Evolutionary conservation across 805 yeast genomes (phyloP), one percentile per base, ranked within the genome.

Genomic region (Lachancea dasiensis): DNA sequence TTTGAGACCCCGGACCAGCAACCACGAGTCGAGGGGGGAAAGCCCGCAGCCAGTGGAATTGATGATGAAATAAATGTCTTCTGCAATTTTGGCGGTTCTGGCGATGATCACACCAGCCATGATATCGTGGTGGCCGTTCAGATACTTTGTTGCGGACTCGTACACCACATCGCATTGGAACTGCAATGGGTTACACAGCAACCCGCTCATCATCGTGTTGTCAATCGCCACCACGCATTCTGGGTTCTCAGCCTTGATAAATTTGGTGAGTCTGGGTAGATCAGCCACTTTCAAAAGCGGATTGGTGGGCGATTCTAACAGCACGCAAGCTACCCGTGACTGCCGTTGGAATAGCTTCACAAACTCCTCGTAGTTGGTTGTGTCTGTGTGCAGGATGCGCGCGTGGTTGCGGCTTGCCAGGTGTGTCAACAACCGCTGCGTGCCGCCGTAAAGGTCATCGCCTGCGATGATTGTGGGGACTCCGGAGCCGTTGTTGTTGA

Each of bases 171-270:
- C 97, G 26, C 79, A 90, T 6, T 92, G 94, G 48, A 83, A 73
- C 49, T 84, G 86, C 47, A 89, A 69, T 4, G 97, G 97, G 17
- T 81, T 72, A 79, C 85, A 79, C 52, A 81, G 70, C 44, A 89
- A 62, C 9, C 97, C 97, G 20, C 95, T 80, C 94, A 89, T 82
- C 97, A 89, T 89, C 42, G 97, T 90, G 69, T 90, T 89, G 64
- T 89, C 97, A 45, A 89, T 89, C 10, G 86, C 95, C 27, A 86
- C 79, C 34, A 81, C 58, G 38, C 82, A 70, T 26, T 79, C 71
- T 13, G 94, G 86, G 54, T 72, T 81, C 28, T 72, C 68, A 29
- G 63, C 58, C 56, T 86, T 92, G 31, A 89, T 87, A 44, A 74
- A 68, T 26, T 66, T 65, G 13, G 87, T 65, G 42, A 87, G 78